Evolutionary conservation across 75 land plant species (phyloP), one percentile per base, ranked within the genome.

Genomic region (Pinus albicaulis): DNA sequence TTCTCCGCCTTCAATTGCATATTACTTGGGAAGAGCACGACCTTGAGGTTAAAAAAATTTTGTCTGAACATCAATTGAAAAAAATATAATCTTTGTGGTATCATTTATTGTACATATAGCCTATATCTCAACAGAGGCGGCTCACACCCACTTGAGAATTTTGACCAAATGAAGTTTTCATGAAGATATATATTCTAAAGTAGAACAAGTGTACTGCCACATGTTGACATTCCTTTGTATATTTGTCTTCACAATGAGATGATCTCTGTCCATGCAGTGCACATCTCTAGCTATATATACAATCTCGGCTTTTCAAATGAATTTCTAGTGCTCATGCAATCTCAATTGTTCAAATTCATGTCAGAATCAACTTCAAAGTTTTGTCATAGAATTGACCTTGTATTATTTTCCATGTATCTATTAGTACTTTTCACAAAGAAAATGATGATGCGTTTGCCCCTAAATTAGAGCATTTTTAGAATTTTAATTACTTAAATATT

Each of bases 191-290:
- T 22, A 79, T 83, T 77, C 68, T 28, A 73, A 61, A 82, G 81
- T 73, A 56, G 71, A 58, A 16, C 76, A 78, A 22, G 63, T 8
- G 20, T 69, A 83, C 79, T 79, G 13, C 87, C 80, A 71, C 84
- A 80, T 20, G 84, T 85, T 84, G 48, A 85, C 81, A 10, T 76
- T 81, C 65, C 73, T 80, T 11, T 84, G 80, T 36, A 84, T 84
- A 44, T 79, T 84, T 73, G 77, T 81, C 25, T 84, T 63, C 23
- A 84, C 80, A 68, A 80, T 84, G 20, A 77, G 80, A 24, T 81
- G 77, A 57, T 84, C 86, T 62, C 76, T 84, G 84, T 23, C 86
- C 84, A 53, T 84, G 81, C 77, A 84, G 81, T 10, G 86, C 14
- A 38, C 36, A 38, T 31, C 10, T 68, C 7, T 23, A 16, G 17